phyloP scores from a whole-genome alignment of 331 rosid species.

The Acacia concinna region DNA sequence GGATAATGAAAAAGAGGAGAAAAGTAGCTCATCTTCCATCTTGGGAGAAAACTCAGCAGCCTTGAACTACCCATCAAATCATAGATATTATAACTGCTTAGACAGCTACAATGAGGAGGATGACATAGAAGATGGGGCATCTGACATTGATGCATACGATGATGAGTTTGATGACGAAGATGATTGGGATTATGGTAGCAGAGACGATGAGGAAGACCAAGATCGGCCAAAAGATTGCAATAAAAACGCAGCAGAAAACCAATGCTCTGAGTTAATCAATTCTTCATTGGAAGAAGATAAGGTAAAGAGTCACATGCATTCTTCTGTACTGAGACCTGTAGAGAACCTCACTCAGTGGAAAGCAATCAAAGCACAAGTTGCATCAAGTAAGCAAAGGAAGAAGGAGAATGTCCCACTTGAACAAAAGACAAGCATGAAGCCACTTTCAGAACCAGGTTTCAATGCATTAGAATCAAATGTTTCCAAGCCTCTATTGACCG shows the following conservation, averaged over 20 bases:
- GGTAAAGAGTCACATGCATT: conserved; percentile 39
- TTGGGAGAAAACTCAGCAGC: conserved; percentile 35
- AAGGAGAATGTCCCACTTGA: conserved; percentile 54
- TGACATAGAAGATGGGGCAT: conserved; percentile 47
- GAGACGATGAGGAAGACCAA: conserved; percentile 23
- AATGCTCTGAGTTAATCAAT: conserved; percentile 17
- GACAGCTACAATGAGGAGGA: conserved; percentile 69
- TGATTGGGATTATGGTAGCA: conserved; percentile 32
- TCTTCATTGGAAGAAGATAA: conserved; percentile 33
- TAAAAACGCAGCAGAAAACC: conserved; percentile 35
- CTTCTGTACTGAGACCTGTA: conserved; percentile 75
- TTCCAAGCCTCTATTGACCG: conserved; percentile 60
- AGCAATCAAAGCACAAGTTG: conserved; percentile 72
- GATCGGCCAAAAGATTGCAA: conserved; percentile 31
- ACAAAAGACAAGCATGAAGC: conserved; percentile 30
- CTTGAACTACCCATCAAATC: conserved; percentile 50
- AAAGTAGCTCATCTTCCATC: conserved; percentile 31
- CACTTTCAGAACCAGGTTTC: conserved; percentile 32
- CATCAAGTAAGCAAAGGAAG: conserved; percentile 53
- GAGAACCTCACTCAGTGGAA: conserved; percentile 89
- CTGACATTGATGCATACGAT: conserved; percentile 56
- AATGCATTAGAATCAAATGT: conserved; percentile 35
- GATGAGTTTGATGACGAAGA: conserved; percentile 38
- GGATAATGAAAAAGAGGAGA: conserved; percentile 25
- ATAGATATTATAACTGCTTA: conserved; percentile 71